A percentile compares a stretch with the other conserved stretches of the same genome.
Conservation (phyloP, 768 basidiomycete genomes). For the Hysterangium stoloniferum region DNA sequence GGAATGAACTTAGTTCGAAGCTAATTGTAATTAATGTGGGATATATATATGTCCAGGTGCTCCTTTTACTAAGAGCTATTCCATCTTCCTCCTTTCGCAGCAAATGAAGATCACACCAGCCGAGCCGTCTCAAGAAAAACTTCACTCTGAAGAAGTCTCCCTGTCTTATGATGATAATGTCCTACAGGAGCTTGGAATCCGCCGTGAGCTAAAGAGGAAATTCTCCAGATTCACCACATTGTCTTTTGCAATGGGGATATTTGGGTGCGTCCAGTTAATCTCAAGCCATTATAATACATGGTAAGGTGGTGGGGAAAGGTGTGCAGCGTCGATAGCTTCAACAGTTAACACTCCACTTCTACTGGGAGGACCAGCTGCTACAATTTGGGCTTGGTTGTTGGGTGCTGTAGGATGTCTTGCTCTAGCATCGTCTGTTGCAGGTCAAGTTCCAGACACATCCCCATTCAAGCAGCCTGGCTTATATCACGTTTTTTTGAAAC, state of each 20-base stretch:
- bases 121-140: too few species aligned
- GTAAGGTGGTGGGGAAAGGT: constrained; percentile 7
- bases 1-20: too few species aligned
- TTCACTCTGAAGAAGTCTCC: too few species aligned
- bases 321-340: constrained; percentile 26
- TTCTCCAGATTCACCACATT: constrained; percentile 14
- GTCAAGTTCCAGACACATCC: constrained; percentile 8
- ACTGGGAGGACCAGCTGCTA: constrained; percentile 30
- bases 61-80: too few species aligned
- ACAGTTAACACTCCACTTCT: constrained; percentile 33
- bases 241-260: constrained; percentile 12
- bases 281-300: neutral
- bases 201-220: constrained; percentile 3
- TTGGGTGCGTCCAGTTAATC: constrained; percentile 15
- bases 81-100: too few species aligned
- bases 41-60: too few species aligned
- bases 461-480: constrained; percentile 16
- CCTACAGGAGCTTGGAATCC: neutral
- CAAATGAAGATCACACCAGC: too few species aligned
- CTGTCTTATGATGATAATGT: too few species aligned
- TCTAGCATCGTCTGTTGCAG: constrained; percentile 1
- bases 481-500: constrained; percentile 11
- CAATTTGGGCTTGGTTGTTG: constrained; percentile 32
- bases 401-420: constrained; percentile 18
- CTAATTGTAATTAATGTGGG: too few species aligned